These are phyloP conservation scores for Calonectria multiphialidica DNA, from an alignment of 2,329 filamentous ascomycete species.

Conservation along the genomic window DNA sequence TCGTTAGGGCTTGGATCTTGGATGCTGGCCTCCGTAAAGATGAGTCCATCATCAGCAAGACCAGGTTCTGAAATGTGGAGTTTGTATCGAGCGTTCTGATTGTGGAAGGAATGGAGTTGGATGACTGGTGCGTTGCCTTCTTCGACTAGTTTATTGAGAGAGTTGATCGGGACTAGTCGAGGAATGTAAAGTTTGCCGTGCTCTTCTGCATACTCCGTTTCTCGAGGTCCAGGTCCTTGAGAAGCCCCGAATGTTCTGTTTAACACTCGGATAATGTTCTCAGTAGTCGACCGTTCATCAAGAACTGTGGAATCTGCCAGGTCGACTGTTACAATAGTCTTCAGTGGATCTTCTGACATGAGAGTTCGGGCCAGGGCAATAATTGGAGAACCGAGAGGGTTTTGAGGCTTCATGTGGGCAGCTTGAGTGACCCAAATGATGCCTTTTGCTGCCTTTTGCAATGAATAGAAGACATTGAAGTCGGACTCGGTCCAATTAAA, in stretches of 20 bases:
- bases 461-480: conserved; percentile 55
- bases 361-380: conserved; percentile 61
- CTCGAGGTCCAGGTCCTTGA: conserved; percentile 38
- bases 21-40: conserved; percentile 37
- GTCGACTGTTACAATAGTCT: conserved; percentile 58
- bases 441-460: conserved; percentile 52
- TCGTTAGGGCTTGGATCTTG: conserved; percentile 46
- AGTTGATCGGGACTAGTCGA: conserved; percentile 54
- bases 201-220: conserved; percentile 59
- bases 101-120: conserved; percentile 38
- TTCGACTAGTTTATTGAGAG: conserved; percentile 61
- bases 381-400: conserved; percentile 54
- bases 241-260: conserved; percentile 36
- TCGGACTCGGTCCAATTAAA: conserved; percentile 53
- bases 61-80: conserved; percentile 44
- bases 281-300: conserved; percentile 17
- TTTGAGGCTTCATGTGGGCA: conserved; percentile 51
- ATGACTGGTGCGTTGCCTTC: conserved; percentile 27
- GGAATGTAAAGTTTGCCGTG: conserved; percentile 56
- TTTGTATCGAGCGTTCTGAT: conserved; percentile 27
- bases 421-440: conserved; percentile 63
- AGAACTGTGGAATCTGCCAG: conserved; percentile 43
- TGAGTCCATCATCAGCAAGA: conserved; percentile 37
- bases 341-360: conserved; percentile 61
- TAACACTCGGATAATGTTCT: conserved; percentile 43